Conservation (phyloP, 495 filamentous ascomycete species). For the Penicillium desertorum region DNA sequence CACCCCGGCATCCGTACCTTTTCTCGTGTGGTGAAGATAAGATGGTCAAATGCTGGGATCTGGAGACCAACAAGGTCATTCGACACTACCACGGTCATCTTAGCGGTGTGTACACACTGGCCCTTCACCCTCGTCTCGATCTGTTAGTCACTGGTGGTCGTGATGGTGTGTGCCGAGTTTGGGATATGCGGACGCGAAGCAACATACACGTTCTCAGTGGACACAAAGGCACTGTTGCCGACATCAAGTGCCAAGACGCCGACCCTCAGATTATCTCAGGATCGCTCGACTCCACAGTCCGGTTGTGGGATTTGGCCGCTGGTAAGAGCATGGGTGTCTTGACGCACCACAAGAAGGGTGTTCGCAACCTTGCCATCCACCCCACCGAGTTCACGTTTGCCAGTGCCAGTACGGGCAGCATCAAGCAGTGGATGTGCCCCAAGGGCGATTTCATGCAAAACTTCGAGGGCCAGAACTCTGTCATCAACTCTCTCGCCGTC, state of each 20-base stretch:
- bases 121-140: slow-evolving; percentile 90
- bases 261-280: slow-evolving; percentile 94
- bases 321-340: slow-evolving; percentile 94
- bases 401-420: slow-evolving; percentile 82
- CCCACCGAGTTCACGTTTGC: slow-evolving; percentile 97
- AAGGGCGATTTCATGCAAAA: slow-evolving; percentile 99
- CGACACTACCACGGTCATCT: slow-evolving; percentile 98
- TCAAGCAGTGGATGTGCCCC: slow-evolving; percentile 99
- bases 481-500: slow-evolving; percentile 91
- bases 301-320: slow-evolving; percentile 94
- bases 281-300: slow-evolving; percentile 87
- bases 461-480: slow-evolving; percentile 92
- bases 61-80: slow-evolving; percentile 98
- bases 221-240: slow-evolving; percentile 85
- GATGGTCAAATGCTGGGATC: slow-evolving; percentile 99
- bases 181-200: slow-evolving; percentile 96
- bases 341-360: slow-evolving; percentile 98
- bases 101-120: slow-evolving; percentile 90
- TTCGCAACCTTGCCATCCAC: slow-evolving; percentile 80
- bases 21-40: slow-evolving; percentile 99
- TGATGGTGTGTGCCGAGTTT: slow-evolving; percentile 91
- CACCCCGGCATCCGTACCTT: slow-evolving; percentile 91
- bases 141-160: slow-evolving; percentile 92
- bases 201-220: slow-evolving; percentile 93
- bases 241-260: slow-evolving; percentile 89